Conservation (phyloP, 352 stramenopile genomes). For the Globisporangium orthogonon region DNA sequence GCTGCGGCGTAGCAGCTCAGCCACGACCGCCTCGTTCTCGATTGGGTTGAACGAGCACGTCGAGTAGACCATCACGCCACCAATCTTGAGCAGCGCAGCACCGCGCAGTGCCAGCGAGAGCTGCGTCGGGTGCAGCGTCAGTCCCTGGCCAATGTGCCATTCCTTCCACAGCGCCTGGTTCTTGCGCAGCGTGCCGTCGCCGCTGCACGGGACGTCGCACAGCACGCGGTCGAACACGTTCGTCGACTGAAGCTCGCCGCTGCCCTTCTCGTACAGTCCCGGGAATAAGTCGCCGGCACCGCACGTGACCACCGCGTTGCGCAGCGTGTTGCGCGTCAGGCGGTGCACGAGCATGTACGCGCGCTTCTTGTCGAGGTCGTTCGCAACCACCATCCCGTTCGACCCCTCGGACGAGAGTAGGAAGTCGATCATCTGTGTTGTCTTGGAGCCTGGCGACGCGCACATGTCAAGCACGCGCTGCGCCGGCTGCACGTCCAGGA, state of each 20-base stretch:
- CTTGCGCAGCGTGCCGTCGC: slow-evolving; percentile 98
- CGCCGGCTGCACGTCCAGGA: slow-evolving; percentile 89
- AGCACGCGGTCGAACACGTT: slow-evolving; percentile 97
- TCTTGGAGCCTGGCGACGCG: slow-evolving; percentile 98
- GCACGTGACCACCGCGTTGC: slow-evolving; percentile 89
- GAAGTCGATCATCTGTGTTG: slow-evolving; percentile 95
- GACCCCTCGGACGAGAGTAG: slow-evolving; percentile 23
- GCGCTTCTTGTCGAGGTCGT: slow-evolving; percentile 95
- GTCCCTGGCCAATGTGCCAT: slow-evolving; percentile 89
- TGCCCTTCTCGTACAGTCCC: slow-evolving; percentile 60
- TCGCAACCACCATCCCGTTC: slow-evolving; percentile 90
- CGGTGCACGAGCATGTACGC: slow-evolving; percentile 98
- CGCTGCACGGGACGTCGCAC: slow-evolving; percentile 97
- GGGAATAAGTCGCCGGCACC: slow-evolving; percentile 92
- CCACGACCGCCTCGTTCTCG: slow-evolving; percentile 98
- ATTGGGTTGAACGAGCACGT: slow-evolving; percentile 98
- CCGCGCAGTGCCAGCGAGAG: slow-evolving; percentile 89
- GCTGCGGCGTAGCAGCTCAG: slow-evolving; percentile 88
- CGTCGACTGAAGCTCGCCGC: slow-evolving; percentile 29
- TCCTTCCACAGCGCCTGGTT: slow-evolving; percentile 92
- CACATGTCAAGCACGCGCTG: slow-evolving; percentile 85
- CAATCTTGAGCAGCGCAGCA: slow-evolving; percentile 86
- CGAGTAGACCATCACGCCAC: slow-evolving; percentile 93
- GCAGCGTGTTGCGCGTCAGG: slow-evolving; percentile 76
- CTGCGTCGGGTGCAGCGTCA: slow-evolving; percentile 93